Conservation (phyloP, 495 filamentous ascomycete genomes). For the Tuber borchii region DNA sequence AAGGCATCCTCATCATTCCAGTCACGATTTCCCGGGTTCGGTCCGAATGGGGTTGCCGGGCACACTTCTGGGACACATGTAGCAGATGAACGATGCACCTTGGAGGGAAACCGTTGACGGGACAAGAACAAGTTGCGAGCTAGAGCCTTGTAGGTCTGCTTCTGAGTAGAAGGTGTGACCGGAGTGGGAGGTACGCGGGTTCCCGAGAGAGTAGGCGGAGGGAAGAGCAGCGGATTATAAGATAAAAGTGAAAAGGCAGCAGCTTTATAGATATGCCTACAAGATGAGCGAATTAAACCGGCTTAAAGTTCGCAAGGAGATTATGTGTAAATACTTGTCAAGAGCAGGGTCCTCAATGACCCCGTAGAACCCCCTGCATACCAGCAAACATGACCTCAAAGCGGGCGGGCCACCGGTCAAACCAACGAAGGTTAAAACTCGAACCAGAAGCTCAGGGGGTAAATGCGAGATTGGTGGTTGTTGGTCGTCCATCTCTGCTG, state of each 20-base stretch:
- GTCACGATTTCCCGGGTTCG: slow-evolving; percentile 21
- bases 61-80: slow-evolving; percentile 22
- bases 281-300: slow-evolving; percentile 13
- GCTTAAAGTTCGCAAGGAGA: slow-evolving; percentile 7
- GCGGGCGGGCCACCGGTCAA: slow-evolving; percentile 26
- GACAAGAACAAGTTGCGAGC: slow-evolving; percentile 28
- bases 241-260: slow-evolving; percentile 34
- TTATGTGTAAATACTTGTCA: slow-evolving; percentile 17
- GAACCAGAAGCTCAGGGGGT: slow-evolving; percentile 30
- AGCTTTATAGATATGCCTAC: slow-evolving; percentile 30
- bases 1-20: slow-evolving; percentile 18
- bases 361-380: slow-evolving; percentile 29
- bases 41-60: slow-evolving; percentile 24
- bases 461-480: slow-evolving; percentile 27
- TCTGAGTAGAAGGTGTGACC: slow-evolving; percentile 7
- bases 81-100: slow-evolving; percentile 22
- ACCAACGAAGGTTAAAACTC: slow-evolving; percentile 30
- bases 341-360: slow-evolving; percentile 36
- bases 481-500: slow-evolving; percentile 7
- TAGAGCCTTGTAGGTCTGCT: slow-evolving; percentile 31
- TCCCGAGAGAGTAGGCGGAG: slow-evolving; percentile 20
- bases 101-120: slow-evolving; percentile 18
- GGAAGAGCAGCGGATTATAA: slow-evolving; percentile 24
- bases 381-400: slow-evolving; percentile 25
- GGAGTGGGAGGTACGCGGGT: slow-evolving; percentile 27